phyloP scores from a whole-genome alignment of 2,329 filamentous ascomycete species.

The Tolypocladium sp. region DNA sequence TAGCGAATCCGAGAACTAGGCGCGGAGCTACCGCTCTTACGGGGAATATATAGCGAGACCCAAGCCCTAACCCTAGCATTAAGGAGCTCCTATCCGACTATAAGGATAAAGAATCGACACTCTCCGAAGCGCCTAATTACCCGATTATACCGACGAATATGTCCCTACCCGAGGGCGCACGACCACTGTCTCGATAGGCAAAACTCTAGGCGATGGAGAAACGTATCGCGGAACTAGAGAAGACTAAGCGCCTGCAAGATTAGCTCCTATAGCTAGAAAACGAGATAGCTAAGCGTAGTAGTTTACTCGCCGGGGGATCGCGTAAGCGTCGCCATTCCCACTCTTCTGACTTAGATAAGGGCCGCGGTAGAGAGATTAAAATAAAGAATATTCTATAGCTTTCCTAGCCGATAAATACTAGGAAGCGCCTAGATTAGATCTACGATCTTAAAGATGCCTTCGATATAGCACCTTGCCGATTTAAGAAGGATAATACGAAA shows the following conservation, averaged over 20 bases:
- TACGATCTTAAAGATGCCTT: background rate
- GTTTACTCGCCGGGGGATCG: background rate
- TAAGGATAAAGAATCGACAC: no score
- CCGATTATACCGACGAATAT: background rate
- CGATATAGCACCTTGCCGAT: background rate
- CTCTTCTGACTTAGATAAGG: background rate
- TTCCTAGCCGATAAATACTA: background rate
- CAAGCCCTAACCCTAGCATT: no score
- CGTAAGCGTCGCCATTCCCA: background rate
- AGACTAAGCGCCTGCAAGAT: background rate
- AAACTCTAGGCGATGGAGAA: background rate
- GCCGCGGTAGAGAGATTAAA: background rate
- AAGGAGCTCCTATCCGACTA: no score
- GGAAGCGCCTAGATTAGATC: background rate
- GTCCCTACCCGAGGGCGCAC: background rate
- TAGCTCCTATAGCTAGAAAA: background rate
- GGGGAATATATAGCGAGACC: no score
- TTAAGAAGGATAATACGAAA: background rate
- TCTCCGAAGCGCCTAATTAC: no score
- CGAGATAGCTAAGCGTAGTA: background rate
- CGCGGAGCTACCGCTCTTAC: no score
- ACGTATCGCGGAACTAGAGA: background rate
- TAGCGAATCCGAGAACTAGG: no score
- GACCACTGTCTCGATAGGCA: background rate
- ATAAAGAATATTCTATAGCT: background rate